phyloP scores from a whole-genome alignment of 208 protist species.

The Histomonas meleagridis region DNA sequence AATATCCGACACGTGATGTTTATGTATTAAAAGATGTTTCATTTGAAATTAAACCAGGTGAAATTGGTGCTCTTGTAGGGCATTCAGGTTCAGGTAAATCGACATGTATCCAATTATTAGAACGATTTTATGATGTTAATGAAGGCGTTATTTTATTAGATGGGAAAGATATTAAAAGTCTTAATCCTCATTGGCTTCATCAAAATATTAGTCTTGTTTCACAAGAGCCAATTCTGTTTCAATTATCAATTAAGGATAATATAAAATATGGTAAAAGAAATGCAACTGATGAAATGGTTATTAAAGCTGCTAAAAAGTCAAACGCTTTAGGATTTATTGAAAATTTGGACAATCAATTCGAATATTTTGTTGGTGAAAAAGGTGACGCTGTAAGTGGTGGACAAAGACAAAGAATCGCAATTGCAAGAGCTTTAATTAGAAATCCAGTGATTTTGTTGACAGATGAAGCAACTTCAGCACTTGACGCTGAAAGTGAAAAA shows the following conservation, averaged over 20 bases:
- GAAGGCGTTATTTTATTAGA: slow-evolving; percentile 71
- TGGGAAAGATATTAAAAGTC: slow-evolving; percentile 63
- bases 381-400: neutral
- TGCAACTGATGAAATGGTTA: slow-evolving; percentile 63
- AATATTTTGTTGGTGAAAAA: neutral
- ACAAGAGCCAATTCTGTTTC: slow-evolving; percentile 83
- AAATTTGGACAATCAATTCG: neutral
- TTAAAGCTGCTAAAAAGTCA: slow-evolving; percentile 56
- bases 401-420: slow-evolving; percentile 1
- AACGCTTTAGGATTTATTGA: neutral
- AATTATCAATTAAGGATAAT: slow-evolving; percentile 49
- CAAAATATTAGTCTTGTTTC: slow-evolving; percentile 72
- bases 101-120: slow-evolving; percentile 61
- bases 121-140: slow-evolving; percentile 77
- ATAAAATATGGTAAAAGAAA: slow-evolving; percentile 49
- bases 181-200: slow-evolving; percentile 68
- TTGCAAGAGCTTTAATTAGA: neutral
- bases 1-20: slow-evolving; percentile 3
- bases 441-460: neutral
- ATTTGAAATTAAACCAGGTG: slow-evolving; percentile 37
- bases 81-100: slow-evolving; percentile 43
- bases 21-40: slow-evolving; percentile 38
- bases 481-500: neutral
- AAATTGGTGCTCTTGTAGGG: slow-evolving; percentile 44
- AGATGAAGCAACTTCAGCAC: neutral